A percentile compares a stretch with the other conserved stretches of the same genome.
Evolutionary conservation across 371 early-diverging fungal genomes (phyloP).

Genomic region (Rhizopus sp.): DNA sequence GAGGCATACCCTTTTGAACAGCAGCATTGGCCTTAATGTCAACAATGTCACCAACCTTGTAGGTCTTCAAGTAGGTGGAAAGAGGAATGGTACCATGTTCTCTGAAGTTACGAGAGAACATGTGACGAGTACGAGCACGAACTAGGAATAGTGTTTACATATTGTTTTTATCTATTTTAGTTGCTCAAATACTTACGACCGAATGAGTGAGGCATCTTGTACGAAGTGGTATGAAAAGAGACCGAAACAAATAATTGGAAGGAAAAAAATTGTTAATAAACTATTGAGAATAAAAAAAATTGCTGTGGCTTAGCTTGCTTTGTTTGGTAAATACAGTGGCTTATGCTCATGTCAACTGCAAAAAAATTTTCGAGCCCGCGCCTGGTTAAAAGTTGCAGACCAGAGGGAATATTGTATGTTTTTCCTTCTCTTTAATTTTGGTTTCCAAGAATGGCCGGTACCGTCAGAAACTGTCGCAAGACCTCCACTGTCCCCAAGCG

Average conservation of each 20-base stretch:
- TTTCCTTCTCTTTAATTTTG: slow-evolving; percentile 31
- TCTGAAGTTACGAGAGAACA: slow-evolving; percentile 98
- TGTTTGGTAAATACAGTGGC: slow-evolving; percentile 4
- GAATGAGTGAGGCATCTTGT: slow-evolving; percentile 92
- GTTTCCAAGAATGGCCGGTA: slow-evolving; percentile 44
- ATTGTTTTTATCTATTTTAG: background rate
- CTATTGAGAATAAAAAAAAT: slow-evolving; percentile 21
- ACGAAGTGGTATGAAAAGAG: slow-evolving; percentile 30
- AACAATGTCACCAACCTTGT: slow-evolving; percentile 99
- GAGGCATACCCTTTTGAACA: slow-evolving; percentile 99
- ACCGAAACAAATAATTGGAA: slow-evolving; percentile 20
- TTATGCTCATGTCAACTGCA: slow-evolving; percentile 11
- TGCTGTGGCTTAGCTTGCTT: slow-evolving; percentile 25
- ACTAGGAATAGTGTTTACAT: slow-evolving; percentile 30
- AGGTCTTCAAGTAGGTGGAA: slow-evolving; percentile 96
- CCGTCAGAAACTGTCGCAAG: slow-evolving; percentile 76
- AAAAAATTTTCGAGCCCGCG: slow-evolving; percentile 10
- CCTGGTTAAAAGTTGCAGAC: slow-evolving; percentile 1
- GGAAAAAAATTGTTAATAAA: slow-evolving; percentile 34
- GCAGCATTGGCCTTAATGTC: slow-evolving; percentile 95
- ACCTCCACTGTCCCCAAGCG: slow-evolving; percentile 98
- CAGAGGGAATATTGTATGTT: background rate
- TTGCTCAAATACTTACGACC: slow-evolving; percentile 59
- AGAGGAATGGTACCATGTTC: slow-evolving; percentile 91
- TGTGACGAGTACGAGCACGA: slow-evolving; percentile 98